phyloP scores from a whole-genome alignment of 1,284 basidiomycete genomes.

The Austroboletus sp. region DNA sequence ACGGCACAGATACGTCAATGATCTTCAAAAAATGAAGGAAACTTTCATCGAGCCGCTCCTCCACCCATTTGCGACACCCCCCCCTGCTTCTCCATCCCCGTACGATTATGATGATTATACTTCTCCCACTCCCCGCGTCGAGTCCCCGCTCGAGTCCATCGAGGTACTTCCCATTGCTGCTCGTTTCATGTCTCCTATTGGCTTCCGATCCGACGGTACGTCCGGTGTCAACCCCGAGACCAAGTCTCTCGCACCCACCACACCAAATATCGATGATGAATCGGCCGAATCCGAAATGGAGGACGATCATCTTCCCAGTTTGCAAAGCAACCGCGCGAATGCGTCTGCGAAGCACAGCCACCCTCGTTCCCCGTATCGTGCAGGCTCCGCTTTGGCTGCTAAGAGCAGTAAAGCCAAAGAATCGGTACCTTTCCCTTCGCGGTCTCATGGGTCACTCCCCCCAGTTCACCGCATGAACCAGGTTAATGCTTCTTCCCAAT shows the following conservation, averaged over 20 bases:
- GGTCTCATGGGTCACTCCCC: conserved; percentile 75
- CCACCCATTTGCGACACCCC: conserved; percentile 62
- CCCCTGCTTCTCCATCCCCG: conserved; percentile 45
- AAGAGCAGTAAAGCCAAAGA: conserved; percentile 31
- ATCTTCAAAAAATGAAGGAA: conserved; percentile 85
- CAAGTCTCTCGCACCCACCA: conserved; percentile 34
- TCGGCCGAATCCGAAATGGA: conserved; percentile 68
- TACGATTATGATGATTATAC: conserved; percentile 61
- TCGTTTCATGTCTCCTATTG: conserved; percentile 76
- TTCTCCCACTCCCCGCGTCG: conserved; percentile 35
- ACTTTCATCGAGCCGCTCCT: conserved; percentile 88
- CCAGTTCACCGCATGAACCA: conserved; percentile 50
- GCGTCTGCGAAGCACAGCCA: conserved; percentile 54
- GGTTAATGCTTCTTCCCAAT: conserved; percentile 57
- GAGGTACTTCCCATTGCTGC: conserved; percentile 84
- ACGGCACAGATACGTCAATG: conserved; percentile 74
- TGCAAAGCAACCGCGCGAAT: conserved; percentile 40
- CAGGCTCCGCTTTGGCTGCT: conserved; percentile 40
- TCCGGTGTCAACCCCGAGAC: conserved; percentile 37
- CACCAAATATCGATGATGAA: conserved; percentile 64
- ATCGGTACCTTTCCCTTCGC: conserved; percentile 65
- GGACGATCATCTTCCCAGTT: conserved; percentile 41
- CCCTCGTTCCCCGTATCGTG: conserved; percentile 70
- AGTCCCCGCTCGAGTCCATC: conserved; percentile 59
- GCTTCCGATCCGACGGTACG: conserved; percentile 47